Base-by-base conservation (phyloP, 768 basidiomycete species). In the Aureoboletus auriporus region DNA sequence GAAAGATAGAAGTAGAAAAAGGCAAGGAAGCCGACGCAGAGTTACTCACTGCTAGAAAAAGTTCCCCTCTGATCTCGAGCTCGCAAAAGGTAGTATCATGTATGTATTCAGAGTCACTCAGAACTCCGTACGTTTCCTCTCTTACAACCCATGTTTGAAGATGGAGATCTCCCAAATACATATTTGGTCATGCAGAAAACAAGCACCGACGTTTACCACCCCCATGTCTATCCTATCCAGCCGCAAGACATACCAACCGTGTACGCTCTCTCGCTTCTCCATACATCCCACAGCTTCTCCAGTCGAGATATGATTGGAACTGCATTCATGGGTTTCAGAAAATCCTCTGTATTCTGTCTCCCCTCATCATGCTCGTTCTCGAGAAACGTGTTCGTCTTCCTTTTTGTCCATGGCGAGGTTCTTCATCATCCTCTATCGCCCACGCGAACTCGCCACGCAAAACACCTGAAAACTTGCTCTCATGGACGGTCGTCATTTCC, bases 271-370 rank as follows among this genome's bases (percentile, higher is more conserved):
- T 31, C 55, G 11, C 40, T 31, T 43, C 17, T 34, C 51, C 52
- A 60, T 34, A 53, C 17, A 37, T 28, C 49, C 50, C 34, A 28
- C 62, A 93, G 93, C 30, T 97, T 98, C 66, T 73, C 93, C 42
- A 96, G 96, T 35, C 83, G 96, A 53, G 96, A 99, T 66, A 87
- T 98, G 72, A 99, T 98, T 54, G 96, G 96, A 16, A 98, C 98
- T 55, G 96, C 96, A 4, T 98, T 98, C 71, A 99, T 96, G 23
- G 96, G 96, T 34, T 98, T 94, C 0, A 96, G 96, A 13, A 99
- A 99, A 71, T 98, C 96, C 0, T 80, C 98, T 16, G 86, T 94
- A 0, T 99, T 99, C 70, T 95, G 93, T 55, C 74, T 99, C 96
- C 96, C 3, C 75, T 97, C 23, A 93, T 23, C 20, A 23, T 23